Percentiles rank a stretch among this genome's conserved stretches.
These are phyloP conservation scores for Sclerospora graminicola DNA, from an alignment of 352 stramenopile species.

Conservation along the genomic window DNA sequence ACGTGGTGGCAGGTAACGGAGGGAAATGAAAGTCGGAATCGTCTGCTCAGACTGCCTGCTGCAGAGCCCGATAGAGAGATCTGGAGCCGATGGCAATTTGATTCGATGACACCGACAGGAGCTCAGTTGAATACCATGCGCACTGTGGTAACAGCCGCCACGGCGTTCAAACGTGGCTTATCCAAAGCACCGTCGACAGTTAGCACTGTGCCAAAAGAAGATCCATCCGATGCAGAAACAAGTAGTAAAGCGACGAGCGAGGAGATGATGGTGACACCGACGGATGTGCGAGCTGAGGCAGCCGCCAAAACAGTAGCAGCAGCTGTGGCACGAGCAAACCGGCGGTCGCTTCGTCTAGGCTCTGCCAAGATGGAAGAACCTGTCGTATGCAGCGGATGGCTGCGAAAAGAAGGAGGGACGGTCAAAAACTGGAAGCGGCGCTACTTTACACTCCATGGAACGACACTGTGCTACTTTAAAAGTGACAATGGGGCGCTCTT, in stretches of 20 bases:
- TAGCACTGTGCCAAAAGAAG: slow-evolving; percentile 11
- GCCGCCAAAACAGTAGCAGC: slow-evolving; percentile 18
- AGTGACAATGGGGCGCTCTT: slow-evolving; percentile 65
- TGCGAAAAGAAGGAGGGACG: slow-evolving; percentile 72
- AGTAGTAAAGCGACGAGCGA: too few relatives aligned
- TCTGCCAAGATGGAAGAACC: slow-evolving; percentile 25
- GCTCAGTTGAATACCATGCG: slow-evolving; percentile 21
- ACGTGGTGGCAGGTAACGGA: slow-evolving; percentile 34
- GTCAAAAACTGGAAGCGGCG: slow-evolving; percentile 80
- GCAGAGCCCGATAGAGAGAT: slow-evolving; percentile 16
- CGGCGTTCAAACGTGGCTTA: slow-evolving; percentile 26
- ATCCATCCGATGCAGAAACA: slow-evolving; percentile 5
- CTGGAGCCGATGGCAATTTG: slow-evolving; percentile 30
- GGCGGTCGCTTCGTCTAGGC: slow-evolving; percentile 9
- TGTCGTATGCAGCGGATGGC: slow-evolving; percentile 60
- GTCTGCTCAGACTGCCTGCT: slow-evolving; percentile 35
- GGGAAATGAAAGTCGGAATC: slow-evolving; percentile 51
- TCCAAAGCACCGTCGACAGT: slow-evolving; percentile 22
- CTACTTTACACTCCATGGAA: slow-evolving; percentile 71
- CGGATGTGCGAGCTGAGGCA: slow-evolving; percentile 3
- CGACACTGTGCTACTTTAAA: slow-evolving; percentile 78
- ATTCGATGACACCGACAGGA: slow-evolving; percentile 46
- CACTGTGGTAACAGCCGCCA: slow-evolving; percentile 25
- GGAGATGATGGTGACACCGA: too few relatives aligned
- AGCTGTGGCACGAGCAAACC: slow-evolving; percentile 14